Base-by-base conservation (phyloP, 202 grass and related monocot species). In the Saccharum hybrid region DNA sequence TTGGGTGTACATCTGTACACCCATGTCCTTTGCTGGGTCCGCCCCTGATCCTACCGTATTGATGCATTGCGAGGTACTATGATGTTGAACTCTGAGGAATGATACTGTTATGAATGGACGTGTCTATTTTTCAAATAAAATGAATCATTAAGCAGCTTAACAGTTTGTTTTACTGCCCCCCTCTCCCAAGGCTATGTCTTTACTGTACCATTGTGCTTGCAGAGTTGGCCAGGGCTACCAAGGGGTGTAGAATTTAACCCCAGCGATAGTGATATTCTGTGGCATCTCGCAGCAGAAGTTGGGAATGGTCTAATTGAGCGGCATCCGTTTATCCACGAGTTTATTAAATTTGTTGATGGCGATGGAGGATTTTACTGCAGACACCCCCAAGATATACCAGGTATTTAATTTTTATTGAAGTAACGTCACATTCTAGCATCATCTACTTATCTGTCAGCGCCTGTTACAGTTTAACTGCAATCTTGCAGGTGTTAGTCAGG, bases 181-280 rank as follows among this genome's bases (percentile, higher is more conserved):
- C 4, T 4, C 13, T 49, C 22, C 4, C 36, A 22, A 9, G 21
- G 22, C 1, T 52, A 67, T 1, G 6, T 42, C 26, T 72, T 81
- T 85, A 81, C 64, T 76, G 42, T 48, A 61, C 46, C 11, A 60
- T 68, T 52, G 66, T 72, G 74, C 48, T 62, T 72, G 31, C 88
- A 93, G 88, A 82, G 81, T 57, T 98, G 92, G 89, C 87, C 85
- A 34, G 92, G 95, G 11, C 75, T 98, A 76, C 95, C 95, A 70
- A 93, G 95, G 83, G 95, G 95, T 6, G 86, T 86, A 64, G 73
- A 88, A n/a, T 98, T 94, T 81, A 81, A 93, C 61, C 95, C 92
- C 1, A 90, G 85, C 2, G 95, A 94, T 74, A 56, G 18, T 77
- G 92, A 98, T 88, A 71, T 98, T 82, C 76, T 98, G 13, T 94